phyloP scores from a whole-genome alignment of 106 monocot genomes.

The Narthecium ossifragum region DNA sequence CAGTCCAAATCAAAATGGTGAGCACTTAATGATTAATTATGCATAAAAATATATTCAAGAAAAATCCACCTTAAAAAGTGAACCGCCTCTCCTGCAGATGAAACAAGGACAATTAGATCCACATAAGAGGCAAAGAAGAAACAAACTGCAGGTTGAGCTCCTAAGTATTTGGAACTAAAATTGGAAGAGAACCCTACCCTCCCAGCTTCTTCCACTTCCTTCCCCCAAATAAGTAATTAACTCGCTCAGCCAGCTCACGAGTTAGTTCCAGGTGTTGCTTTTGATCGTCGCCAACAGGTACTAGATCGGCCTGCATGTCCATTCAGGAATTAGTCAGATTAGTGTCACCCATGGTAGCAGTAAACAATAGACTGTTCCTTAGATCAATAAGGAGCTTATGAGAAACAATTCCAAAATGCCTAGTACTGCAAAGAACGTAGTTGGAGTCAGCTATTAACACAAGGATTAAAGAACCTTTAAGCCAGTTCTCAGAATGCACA shows the following conservation, averaged over 20 bases:
- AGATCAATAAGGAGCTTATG: too few species aligned
- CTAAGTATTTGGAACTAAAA: conserved; percentile 2
- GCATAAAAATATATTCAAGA: conserved; percentile 2
- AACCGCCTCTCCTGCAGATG: conserved; percentile 67
- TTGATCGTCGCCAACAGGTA: conserved; percentile 97
- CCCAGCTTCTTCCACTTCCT: conserved; percentile 98
- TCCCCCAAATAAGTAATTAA: conserved; percentile 82
- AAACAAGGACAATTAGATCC: conserved; percentile 17
- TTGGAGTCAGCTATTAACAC: too few species aligned
- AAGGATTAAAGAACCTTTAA: too few species aligned
- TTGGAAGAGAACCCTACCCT: conserved; percentile 44
- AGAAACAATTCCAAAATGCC: too few species aligned
- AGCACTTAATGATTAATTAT: background rate
- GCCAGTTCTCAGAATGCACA: too few species aligned
- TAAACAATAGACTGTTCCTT: too few species aligned
- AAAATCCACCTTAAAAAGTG: conserved; percentile 67
- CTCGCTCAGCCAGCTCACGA: conserved; percentile 82
- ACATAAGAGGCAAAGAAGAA: conserved; percentile 2
- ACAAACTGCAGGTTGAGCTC: background rate
- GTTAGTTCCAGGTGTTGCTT: conserved; percentile 93
- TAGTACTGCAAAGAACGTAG: too few species aligned
- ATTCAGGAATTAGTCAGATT: conserved; percentile 1
- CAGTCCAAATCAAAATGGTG: background rate
- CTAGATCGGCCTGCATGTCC: conserved; percentile 78
- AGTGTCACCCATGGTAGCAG: too few species aligned